Evolutionary conservation across 2,329 filamentous ascomycete genomes (phyloP), one percentile per base, ranked within the genome.

Genomic region (Fusarium sp.): DNA sequence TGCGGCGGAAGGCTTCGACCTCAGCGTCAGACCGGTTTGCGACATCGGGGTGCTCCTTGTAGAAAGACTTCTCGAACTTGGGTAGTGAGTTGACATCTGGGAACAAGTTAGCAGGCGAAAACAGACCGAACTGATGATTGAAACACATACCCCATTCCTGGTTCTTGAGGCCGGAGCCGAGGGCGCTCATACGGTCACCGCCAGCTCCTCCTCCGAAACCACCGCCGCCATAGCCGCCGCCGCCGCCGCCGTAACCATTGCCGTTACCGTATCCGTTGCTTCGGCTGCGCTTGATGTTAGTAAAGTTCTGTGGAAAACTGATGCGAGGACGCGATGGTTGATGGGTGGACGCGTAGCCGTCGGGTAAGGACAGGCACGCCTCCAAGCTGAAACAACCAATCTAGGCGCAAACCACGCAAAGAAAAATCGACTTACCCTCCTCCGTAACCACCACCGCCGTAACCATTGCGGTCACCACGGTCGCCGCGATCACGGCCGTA

Each of bases 1-100:
- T 87, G 74, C 87, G 88, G 75, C 95, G 91, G 84, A 97, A 99
- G 53, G 88, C 91, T 26, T 93, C 90, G 55, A 99, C 91, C 64
- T 98, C 94, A 53, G 86, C 86, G 38, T 86, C 77, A 11, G 92
- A 88, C 73, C 95, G 91, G 72, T 79, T 83, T 61, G 88, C 79
- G 60, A 99, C 94, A 58, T 87, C 87, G 29, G 89, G 85, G 75
- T 95, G 89, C 80, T 98, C 95, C 83, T 98, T 97, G 87, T 99
- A 99, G 82, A 99, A 99, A 8, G 91, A 93, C 81, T 99, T 99
- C 77, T 99, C 95, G 81, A 99, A 99, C 80, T 98, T 98, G 71
- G 95, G 94, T 41, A 99, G 75, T 7, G 88, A 77, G 73, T 77
- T 83, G 50, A 95, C 72, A 76, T 99, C 95, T 95, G 68, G 19